Percentiles rank a stretch among this genome's conserved stretches.
Evolutionary conservation across 2,329 filamentous ascomycete genomes (phyloP).

Genomic region (Paraphoma chrysanthemicola): DNA sequence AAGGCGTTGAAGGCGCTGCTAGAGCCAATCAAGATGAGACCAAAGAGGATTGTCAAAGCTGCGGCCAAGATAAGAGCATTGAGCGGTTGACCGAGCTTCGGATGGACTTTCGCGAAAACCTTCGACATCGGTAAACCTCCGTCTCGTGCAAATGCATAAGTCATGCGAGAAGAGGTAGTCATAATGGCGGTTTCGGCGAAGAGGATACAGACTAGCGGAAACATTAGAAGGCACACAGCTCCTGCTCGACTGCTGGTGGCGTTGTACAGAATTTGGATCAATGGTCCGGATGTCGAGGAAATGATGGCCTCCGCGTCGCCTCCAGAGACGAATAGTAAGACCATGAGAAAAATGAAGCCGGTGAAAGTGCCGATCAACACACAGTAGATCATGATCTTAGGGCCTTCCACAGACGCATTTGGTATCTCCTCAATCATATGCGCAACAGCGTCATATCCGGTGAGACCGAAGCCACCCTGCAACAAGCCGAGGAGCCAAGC

Average conservation of each 20-base stretch:
- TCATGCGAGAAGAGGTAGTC: conserved; percentile 71
- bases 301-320: conserved; percentile 64
- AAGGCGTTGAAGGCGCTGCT: conserved; percentile 74
- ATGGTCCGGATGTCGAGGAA: conserved; percentile 61
- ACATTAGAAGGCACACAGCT: conserved; percentile 70
- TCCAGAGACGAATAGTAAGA: conserved; percentile 69
- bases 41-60: conserved; percentile 69
- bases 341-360: conserved; percentile 67
- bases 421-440: conserved; percentile 69
- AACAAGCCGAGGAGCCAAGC: conserved; percentile 60
- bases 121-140: conserved; percentile 69
- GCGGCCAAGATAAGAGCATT: conserved; percentile 70
- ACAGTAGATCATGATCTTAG: conserved; percentile 71
- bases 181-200: conserved; percentile 70
- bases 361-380: conserved; percentile 69
- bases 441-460: conserved; percentile 61
- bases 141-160: conserved; percentile 71
- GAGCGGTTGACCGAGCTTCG: conserved; percentile 67
- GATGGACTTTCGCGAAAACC: conserved; percentile 68
- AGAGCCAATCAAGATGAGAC: conserved; percentile 73
- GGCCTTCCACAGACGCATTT: conserved; percentile 64
- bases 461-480: conserved; percentile 62
- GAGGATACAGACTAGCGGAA: conserved; percentile 68
- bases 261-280: conserved; percentile 68
- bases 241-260: conserved; percentile 68